phyloP scores from a whole-genome alignment of 495 filamentous ascomycete species.

The Amphirosellinia nigrospora region DNA sequence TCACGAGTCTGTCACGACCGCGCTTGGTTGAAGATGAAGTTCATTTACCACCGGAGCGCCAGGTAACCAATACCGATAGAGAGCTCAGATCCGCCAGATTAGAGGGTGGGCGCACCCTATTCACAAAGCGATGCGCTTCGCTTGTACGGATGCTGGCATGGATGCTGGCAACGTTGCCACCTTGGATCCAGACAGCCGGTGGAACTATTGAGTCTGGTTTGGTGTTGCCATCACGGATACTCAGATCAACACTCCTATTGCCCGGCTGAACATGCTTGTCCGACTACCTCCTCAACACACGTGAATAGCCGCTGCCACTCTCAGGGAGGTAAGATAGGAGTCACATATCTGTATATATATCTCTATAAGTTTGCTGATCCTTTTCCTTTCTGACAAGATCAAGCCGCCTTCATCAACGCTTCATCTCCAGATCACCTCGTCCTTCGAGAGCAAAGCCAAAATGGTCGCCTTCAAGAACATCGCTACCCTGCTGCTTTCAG shows the following conservation, averaged over 20 bases:
- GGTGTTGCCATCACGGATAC: background rate
- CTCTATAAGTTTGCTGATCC: constrained; percentile 5
- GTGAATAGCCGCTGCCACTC: constrained; percentile 24
- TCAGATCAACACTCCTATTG: constrained; percentile 16
- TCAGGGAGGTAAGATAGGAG: background rate
- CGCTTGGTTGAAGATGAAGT: constrained; percentile 31
- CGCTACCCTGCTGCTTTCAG: constrained; percentile 33
- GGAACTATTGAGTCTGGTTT: constrained; percentile 9
- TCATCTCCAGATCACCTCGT: constrained; percentile 27
- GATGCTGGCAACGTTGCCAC: constrained; percentile 42
- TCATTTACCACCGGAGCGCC: constrained; percentile 25
- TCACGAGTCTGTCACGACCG: constrained; percentile 22
- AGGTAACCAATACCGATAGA: constrained; percentile 25
- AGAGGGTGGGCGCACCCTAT: constrained; percentile 17
- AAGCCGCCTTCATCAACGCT: constrained; percentile 19
- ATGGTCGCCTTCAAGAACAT: constrained; percentile 38
- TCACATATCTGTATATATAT: constrained; percentile 23
- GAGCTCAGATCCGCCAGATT: constrained; percentile 24
- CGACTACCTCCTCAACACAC: constrained; percentile 32
- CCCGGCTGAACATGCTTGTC: constrained; percentile 18
- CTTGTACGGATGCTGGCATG: background rate
- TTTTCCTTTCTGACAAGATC: constrained; percentile 6
- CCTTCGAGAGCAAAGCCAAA: constrained; percentile 25
- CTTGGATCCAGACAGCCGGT: constrained; percentile 25
- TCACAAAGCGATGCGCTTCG: constrained; percentile 2